Base-by-base conservation (phyloP, 2,329 filamentous ascomycete species). In the Diaporthe batatas region DNA sequence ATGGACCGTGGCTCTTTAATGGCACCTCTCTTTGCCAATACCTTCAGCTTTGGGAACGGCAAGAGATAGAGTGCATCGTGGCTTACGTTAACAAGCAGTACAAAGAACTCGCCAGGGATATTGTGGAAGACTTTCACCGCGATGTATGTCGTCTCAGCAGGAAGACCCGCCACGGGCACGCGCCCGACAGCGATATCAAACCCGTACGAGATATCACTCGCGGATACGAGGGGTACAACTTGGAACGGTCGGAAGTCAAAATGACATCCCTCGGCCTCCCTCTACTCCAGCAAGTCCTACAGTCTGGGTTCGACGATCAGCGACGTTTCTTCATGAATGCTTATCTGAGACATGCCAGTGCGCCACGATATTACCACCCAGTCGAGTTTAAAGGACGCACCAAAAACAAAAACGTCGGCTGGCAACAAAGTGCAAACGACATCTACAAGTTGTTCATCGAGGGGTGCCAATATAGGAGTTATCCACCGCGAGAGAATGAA, bases 171-270 rank as follows among this genome's bases (percentile, higher is more conserved):
- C 3, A 11, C 11, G 0, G n/a, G 2, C 3, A 11, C 11, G 1
- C 7, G 16, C 36, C 36, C 11, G 36, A 62, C 23, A 12, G 4
- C n/a, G 36, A 44, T 6, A 3, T 62, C 1, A 7, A 1, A 4
- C n/a, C 44, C 16, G 14, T 23, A 1, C 16, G n/a, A 5, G 7
- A 18, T 2, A 6, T 59, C 2, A n/a, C 34, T 18, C 3, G 2
- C 2, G 12, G 5, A 4, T 0, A 2, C 7, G 1, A 16, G 1
- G 2, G 1, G 1, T 7, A 3, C 6, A 8, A 11, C 34, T 42
- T 42, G 3, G 1, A 10, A 1, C 4, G 3, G 2, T 59, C 36
- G 57, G 0, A 23, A 12, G 4, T 6, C 7, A 3, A 21, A 1
- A 62, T 62, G 57, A 44, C 57, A 25, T 12, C 1, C 7, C 36